Conservation (phyloP, 2,329 filamentous ascomycete genomes). For the Amylocarpus encephaloides region DNA sequence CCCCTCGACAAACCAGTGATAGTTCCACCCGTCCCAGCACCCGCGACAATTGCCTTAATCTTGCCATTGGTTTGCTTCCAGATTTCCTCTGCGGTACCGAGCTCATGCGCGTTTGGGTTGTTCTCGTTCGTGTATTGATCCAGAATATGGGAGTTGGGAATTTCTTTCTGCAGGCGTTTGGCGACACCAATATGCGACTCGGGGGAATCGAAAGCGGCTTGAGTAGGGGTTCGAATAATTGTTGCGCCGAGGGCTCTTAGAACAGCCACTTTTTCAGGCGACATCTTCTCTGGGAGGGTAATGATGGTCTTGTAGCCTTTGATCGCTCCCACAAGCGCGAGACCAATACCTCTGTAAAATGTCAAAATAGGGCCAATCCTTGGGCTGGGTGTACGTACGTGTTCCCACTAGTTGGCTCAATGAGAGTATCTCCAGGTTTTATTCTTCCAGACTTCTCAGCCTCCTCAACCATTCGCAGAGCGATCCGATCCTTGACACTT, state of each 20-base stretch:
- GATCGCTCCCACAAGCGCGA: conserved; percentile 88
- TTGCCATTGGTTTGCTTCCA: conserved; percentile 84
- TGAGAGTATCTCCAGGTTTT: conserved; percentile 93
- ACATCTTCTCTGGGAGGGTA: conserved; percentile 99
- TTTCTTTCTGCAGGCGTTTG: conserved; percentile 81
- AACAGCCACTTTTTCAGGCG: conserved; percentile 93
- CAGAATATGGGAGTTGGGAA: conserved; percentile 93
- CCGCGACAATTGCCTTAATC: conserved; percentile 78
- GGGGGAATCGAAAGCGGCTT: conserved; percentile 88
- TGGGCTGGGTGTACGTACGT: conserved; percentile 45
- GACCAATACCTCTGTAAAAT: conserved; percentile 65
- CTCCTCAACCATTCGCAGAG: conserved; percentile 93
- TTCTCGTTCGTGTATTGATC: conserved; percentile 92
- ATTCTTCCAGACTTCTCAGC: conserved; percentile 88
- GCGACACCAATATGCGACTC: conserved; percentile 98
- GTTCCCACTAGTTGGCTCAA: conserved; percentile 96
- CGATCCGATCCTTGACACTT: conserved; percentile 92
- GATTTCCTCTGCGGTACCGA: conserved; percentile 91
- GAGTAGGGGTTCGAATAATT: conserved; percentile 94
- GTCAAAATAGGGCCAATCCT: conserved; percentile 22
- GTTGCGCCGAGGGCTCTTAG: conserved; percentile 89
- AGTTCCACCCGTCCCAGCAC: conserved; percentile 91
- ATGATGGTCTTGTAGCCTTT: conserved; percentile 99
- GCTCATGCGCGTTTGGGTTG: conserved; percentile 90
- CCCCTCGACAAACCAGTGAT: conserved; percentile 85